Base-by-base conservation (phyloP, 192 early-diverging fungal genomes). In the Linnemannia elongata region DNA sequence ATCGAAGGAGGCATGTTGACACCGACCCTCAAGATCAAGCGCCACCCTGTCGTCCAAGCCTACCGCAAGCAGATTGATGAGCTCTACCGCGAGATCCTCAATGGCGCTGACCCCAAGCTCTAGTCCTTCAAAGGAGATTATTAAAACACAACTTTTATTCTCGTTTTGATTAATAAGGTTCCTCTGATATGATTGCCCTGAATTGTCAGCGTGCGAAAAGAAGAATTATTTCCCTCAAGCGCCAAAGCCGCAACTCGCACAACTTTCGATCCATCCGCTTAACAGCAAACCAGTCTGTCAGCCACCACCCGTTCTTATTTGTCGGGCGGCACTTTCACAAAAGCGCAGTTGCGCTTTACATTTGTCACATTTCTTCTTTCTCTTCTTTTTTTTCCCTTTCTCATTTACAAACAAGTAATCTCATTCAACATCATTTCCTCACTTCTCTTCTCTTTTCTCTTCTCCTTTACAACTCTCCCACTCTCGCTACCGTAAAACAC, bases 1-100 rank as follows among this genome's bases (percentile, higher is more conserved):
- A 89, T 95, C 38, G 92, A 93, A 71, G 92, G 94, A 30, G 94
- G 89, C 1, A 89, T 96, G 22, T 85, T 97, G 79, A 96, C 96
- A 0, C 96, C 96, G 7, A 95, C 95, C 13, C 91, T 97, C 90
- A 99, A 99, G 89, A 89, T 97, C 44, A 97, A 96, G 74, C 92
- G 97, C 78, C 93, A 95, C 78, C 92, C 77, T 36, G 45, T 79
- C 10, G 49, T 79, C 18, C 36, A 72, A 60, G 77, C 44, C 33
- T 79, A 79, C 69, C 41, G 77, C 20, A 69, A 79, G 69, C 77
- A 49, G 10, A 45, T 79, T 35, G 68, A 69, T 15, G 45, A 70
- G 10, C 68, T 79, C 6, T 79, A 79, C 35, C 20, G 20, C 6
- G 77, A 79, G 49, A 79, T n/a, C 24, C 47, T 35, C 6, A 52